phyloP scores from a whole-genome alignment of 192 early-diverging fungal genomes.

The Piromyces finnis region DNA sequence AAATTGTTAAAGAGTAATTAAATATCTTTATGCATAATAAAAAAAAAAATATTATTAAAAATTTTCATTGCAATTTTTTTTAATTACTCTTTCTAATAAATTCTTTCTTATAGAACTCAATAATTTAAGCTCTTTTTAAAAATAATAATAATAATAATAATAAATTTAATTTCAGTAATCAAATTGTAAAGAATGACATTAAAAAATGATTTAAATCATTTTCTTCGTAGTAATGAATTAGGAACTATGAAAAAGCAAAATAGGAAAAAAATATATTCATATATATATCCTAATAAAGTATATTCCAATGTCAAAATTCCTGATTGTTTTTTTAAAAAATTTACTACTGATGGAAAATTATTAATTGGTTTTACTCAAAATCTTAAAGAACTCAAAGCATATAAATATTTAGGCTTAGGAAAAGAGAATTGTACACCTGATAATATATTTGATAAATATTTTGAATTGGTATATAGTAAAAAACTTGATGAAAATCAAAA shows the following conservation, averaged over 20 bases:
- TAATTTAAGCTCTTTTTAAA: no score
- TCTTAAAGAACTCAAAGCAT: slow-evolving; percentile 15
- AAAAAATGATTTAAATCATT: not conserved
- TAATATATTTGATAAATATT: slow-evolving; percentile 1
- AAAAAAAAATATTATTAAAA: no score
- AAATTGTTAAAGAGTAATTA: no score
- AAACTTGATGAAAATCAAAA: slow-evolving; percentile 12
- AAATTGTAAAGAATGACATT: no score
- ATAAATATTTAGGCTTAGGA: slow-evolving; percentile 4
- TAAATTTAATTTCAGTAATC: no score
- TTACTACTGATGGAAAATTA: slow-evolving; percentile 28
- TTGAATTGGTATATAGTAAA: not conserved
- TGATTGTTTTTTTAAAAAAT: slow-evolving; percentile 9
- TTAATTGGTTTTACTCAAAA: slow-evolving; percentile 19
- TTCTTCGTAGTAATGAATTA: not conserved
- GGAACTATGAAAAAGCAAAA: not conserved
- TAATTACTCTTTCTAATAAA: no score
- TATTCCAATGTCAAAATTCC: slow-evolving; percentile 14
- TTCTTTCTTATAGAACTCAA: no score
- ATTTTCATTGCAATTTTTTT: no score
- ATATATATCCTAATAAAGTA: slow-evolving; percentile 20
- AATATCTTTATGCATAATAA: no score
- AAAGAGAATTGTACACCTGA: not conserved
- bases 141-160: no score
- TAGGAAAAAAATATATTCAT: slow-evolving; percentile 9